These are phyloP conservation scores for Mycena kentingensis DNA, from an alignment of 768 basidiomycete genomes.

Conservation along the genomic window DNA sequence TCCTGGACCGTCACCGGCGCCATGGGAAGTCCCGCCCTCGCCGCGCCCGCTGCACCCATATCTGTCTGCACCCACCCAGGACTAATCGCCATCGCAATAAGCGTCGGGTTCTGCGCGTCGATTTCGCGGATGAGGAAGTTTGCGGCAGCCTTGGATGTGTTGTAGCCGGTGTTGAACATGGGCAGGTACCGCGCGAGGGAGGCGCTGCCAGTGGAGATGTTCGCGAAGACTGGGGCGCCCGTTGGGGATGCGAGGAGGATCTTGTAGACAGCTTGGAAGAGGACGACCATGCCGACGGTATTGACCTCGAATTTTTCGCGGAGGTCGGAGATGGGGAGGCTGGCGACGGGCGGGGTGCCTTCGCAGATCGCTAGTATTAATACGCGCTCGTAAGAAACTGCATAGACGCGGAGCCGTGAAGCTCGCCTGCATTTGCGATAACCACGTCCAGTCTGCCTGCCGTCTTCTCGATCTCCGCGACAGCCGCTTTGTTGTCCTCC, in stretches of 20 bases:
- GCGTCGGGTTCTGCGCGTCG: background rate
- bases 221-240: background rate
- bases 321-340: background rate
- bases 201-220: background rate
- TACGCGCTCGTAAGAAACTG: background rate
- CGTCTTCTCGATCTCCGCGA: background rate
- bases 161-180: background rate
- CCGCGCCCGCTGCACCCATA: background rate
- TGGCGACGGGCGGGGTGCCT: background rate
- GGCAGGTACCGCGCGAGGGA: background rate
- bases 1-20: background rate
- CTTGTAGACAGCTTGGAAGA: constrained; percentile 2
- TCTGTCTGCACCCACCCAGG: constrained; percentile 6
- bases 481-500: constrained; percentile 2
- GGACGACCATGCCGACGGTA: constrained; percentile 5
- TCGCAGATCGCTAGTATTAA: background rate
- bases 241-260: constrained; percentile 4
- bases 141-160: constrained; percentile 5
- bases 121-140: constrained; percentile 1
- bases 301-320: constrained; percentile 5
- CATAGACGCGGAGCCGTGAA: background rate
- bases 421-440: constrained; percentile 1
- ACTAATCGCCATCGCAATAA: background rate
- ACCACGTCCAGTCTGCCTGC: constrained; percentile 4
- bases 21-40: background rate